phyloP scores from a whole-genome alignment of 805 yeast genomes.

The Barnettozyma sp. region DNA sequence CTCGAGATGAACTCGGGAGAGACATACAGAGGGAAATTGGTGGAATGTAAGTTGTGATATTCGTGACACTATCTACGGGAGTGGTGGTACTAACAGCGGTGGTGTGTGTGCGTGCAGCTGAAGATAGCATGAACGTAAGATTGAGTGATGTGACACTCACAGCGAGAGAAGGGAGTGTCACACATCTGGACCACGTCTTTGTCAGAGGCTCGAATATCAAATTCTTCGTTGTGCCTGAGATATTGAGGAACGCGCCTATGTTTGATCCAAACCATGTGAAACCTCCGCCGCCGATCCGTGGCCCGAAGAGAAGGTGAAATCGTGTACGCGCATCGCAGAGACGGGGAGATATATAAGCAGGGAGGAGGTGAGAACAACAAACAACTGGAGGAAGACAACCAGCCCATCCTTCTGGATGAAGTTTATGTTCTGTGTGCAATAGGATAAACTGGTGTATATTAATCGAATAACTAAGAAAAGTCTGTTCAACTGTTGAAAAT shows the following conservation, averaged over 20 bases:
- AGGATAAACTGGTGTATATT: not conserved
- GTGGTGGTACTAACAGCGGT: too few relatives aligned
- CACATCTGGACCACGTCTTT: slow-evolving; percentile 77
- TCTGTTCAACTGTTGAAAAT: slow-evolving; percentile 15
- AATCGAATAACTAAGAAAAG: too few relatives aligned
- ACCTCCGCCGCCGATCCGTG: slow-evolving; percentile 68
- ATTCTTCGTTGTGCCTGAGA: slow-evolving; percentile 82
- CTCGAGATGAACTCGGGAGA: slow-evolving; percentile 82
- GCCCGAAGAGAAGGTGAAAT: slow-evolving; percentile 36
- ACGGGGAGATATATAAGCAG: too few relatives aligned
- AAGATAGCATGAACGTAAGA: slow-evolving; percentile 93
- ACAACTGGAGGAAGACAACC: too few relatives aligned
- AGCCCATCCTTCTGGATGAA: too few relatives aligned
- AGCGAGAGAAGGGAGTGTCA: slow-evolving; percentile 63
- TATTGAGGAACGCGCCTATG: slow-evolving; percentile 84
- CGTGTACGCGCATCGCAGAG: too few relatives aligned
- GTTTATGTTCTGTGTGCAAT: too few relatives aligned
- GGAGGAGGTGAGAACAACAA: too few relatives aligned
- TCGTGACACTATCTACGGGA: not conserved
- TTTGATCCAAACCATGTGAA: slow-evolving; percentile 53
- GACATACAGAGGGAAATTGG: slow-evolving; percentile 77
- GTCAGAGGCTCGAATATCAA: slow-evolving; percentile 88
- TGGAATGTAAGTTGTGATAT: slow-evolving; percentile 43
- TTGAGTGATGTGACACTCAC: slow-evolving; percentile 77
- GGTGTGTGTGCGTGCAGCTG: too few relatives aligned